These are phyloP conservation scores for Diaporthe citrichinensis DNA, from an alignment of 2,329 filamentous ascomycete genomes.

Conservation along the genomic window DNA sequence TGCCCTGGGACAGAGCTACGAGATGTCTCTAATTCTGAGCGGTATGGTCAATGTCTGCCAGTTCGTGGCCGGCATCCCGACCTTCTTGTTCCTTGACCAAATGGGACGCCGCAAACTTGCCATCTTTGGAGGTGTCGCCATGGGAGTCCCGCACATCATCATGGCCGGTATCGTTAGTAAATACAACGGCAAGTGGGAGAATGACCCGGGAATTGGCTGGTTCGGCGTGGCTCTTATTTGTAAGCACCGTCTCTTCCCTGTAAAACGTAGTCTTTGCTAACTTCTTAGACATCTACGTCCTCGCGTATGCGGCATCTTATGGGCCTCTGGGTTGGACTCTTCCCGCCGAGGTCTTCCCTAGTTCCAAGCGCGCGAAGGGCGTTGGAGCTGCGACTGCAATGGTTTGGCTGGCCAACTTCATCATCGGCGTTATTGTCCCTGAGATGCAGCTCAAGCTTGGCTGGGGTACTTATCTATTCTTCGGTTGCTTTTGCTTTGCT, in stretches of 20 bases:
- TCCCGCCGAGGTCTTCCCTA: conserved; percentile 54
- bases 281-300: conserved; percentile 47
- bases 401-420: conserved; percentile 55
- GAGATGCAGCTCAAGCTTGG: conserved; percentile 65
- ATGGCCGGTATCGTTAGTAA: conserved; percentile 19
- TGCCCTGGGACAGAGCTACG: conserved; percentile 47
- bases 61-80: conserved; percentile 48
- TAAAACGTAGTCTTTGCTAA: background rate
- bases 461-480: conserved; percentile 66
- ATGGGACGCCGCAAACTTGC: conserved; percentile 49
- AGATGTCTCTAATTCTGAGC: conserved; percentile 50
- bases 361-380: conserved; percentile 53
- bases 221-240: conserved; percentile 31
- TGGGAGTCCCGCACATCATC: conserved; percentile 43
- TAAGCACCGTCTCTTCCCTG: background rate
- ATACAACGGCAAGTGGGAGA: conserved; percentile 21
- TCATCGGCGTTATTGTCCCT: conserved; percentile 65
- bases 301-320: conserved; percentile 51
- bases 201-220: conserved; percentile 11
- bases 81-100: conserved; percentile 50
- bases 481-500: conserved; percentile 66
- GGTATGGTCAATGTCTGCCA: conserved; percentile 54
- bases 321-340: conserved; percentile 54
- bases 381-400: conserved; percentile 52
- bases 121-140: conserved; percentile 50